phyloP scores from a whole-genome alignment of 257 asterid genomes.

The Solanum neorickii region DNA sequence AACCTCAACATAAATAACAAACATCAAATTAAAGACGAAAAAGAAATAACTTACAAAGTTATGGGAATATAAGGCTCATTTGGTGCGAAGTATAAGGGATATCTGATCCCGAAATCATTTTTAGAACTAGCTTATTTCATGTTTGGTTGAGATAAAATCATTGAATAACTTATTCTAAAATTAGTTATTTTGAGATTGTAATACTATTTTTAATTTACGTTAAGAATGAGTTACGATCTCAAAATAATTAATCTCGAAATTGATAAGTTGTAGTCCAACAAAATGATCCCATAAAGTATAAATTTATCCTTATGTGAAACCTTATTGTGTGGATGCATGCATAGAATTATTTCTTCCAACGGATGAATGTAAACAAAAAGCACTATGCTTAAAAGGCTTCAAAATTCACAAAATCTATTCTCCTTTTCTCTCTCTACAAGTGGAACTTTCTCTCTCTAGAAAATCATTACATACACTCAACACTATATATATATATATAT shows the following conservation, averaged over 20 bases:
- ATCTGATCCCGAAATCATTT: neutral
- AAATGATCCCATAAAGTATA: neutral
- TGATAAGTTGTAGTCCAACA: no score
- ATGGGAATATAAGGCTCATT: neutral
- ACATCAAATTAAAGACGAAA: neutral
- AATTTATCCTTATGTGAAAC: neutral
- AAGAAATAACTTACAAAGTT: no score
- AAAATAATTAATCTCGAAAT: no score
- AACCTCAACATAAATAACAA: no score
- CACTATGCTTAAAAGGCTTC: neutral
- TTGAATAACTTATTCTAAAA: fast-evolving
- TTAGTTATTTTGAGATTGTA: no score
- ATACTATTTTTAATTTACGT: no score
- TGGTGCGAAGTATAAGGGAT: neutral
- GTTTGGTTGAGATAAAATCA: neutral
- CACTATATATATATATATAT: no score
- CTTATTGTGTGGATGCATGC: neutral
- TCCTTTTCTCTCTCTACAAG: neutral
- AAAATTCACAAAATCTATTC: neutral
- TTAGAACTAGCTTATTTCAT: no score
- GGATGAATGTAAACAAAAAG: neutral
- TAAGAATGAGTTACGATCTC: neutral
- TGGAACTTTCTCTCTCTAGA: neutral
- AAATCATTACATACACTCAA: neutral
- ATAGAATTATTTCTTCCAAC: neutral